Evolutionary conservation across 1,139 yeast species (phyloP).

Genomic region (Suhomyces bribrorum): DNA sequence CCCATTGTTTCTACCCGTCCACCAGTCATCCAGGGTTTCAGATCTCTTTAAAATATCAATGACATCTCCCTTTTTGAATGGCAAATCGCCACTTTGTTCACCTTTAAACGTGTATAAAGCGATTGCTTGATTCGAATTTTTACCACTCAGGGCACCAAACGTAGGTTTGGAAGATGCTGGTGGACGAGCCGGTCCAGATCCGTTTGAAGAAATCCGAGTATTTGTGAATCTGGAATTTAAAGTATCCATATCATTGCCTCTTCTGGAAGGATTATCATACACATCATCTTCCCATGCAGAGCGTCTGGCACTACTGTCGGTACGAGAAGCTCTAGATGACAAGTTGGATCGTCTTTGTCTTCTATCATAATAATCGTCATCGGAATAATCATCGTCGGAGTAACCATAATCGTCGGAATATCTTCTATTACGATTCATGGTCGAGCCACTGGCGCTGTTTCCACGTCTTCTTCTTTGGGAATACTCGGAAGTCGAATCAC

Average conservation of each 20-base stretch:
- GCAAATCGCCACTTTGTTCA: slow-evolving; percentile 86
- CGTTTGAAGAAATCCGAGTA: slow-evolving; percentile 28
- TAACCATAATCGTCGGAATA: slow-evolving; percentile 37
- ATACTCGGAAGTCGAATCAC: slow-evolving; percentile 45
- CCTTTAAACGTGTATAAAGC: slow-evolving; percentile 89
- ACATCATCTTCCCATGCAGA: slow-evolving; percentile 84
- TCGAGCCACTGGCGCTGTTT: slow-evolving; percentile 30
- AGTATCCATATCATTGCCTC: slow-evolving; percentile 37
- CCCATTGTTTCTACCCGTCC: slow-evolving; percentile 92
- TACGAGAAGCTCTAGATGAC: slow-evolving; percentile 7
- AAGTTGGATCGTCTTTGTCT: slow-evolving; percentile 12
- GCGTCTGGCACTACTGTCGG: slow-evolving; percentile 19
- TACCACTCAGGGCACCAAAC: slow-evolving; percentile 40
- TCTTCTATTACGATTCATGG: slow-evolving; percentile 30
- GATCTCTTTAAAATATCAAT: slow-evolving; percentile 83
- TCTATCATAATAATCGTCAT: slow-evolving; percentile 34
- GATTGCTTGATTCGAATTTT: slow-evolving; percentile 73
- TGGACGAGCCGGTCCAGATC: slow-evolving; percentile 39
- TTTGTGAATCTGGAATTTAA: slow-evolving; percentile 34
- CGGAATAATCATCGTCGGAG: slow-evolving; percentile 41
- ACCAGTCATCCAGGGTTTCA: slow-evolving; percentile 93
- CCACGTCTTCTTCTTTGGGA: slow-evolving; percentile 33
- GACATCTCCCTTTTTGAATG: slow-evolving; percentile 94
- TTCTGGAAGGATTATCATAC: slow-evolving; percentile 55
- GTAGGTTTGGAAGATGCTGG: slow-evolving; percentile 54